Conservation (phyloP, 2,329 filamentous ascomycete genomes). For the Ophiosphaerella narmari region DNA sequence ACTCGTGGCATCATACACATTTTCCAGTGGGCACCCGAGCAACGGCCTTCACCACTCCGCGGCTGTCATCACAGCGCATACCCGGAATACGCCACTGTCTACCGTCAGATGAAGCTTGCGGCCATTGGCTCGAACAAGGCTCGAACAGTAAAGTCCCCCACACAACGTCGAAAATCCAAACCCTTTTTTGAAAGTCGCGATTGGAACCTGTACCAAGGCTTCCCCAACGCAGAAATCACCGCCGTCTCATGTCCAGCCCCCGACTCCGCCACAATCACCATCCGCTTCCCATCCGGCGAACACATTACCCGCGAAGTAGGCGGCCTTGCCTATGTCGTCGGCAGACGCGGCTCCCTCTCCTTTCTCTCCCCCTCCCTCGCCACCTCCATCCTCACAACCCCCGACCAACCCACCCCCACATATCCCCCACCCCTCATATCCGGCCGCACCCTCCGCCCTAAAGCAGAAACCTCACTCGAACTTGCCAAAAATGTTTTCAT, state of each 20-base stretch:
- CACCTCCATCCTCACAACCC: slow-evolving; percentile 51
- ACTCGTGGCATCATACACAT: slow-evolving; percentile 62
- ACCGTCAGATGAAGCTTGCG: slow-evolving; percentile 64
- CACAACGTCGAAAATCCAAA: slow-evolving; percentile 44
- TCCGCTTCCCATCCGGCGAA: slow-evolving; percentile 51
- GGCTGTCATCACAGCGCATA: slow-evolving; percentile 65
- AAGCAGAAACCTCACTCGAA: slow-evolving; percentile 58
- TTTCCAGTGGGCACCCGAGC: slow-evolving; percentile 63
- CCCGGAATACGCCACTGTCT: slow-evolving; percentile 65
- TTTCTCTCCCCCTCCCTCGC: slow-evolving; percentile 56
- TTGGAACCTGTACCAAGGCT: slow-evolving; percentile 61
- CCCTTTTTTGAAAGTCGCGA: slow-evolving; percentile 54
- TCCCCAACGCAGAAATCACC: slow-evolving; percentile 59
- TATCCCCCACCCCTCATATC: slow-evolving; percentile 48
- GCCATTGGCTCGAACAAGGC: slow-evolving; percentile 30
- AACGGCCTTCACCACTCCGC: slow-evolving; percentile 60
- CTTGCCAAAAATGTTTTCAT: slow-evolving; percentile 59
- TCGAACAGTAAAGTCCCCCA: slow-evolving; percentile 24
- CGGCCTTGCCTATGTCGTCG: slow-evolving; percentile 60
- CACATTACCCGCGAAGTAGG: slow-evolving; percentile 53
- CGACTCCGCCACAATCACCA: slow-evolving; percentile 43
- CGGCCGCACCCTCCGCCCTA: slow-evolving; percentile 58
- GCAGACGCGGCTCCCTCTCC: slow-evolving; percentile 58
- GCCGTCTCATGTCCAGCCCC: slow-evolving; percentile 28
- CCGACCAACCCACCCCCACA: slow-evolving; percentile 3